These are phyloP conservation scores for Pseudoturritis turrita DNA, from an alignment of 345 rosid genomes.

Conservation along the genomic window DNA sequence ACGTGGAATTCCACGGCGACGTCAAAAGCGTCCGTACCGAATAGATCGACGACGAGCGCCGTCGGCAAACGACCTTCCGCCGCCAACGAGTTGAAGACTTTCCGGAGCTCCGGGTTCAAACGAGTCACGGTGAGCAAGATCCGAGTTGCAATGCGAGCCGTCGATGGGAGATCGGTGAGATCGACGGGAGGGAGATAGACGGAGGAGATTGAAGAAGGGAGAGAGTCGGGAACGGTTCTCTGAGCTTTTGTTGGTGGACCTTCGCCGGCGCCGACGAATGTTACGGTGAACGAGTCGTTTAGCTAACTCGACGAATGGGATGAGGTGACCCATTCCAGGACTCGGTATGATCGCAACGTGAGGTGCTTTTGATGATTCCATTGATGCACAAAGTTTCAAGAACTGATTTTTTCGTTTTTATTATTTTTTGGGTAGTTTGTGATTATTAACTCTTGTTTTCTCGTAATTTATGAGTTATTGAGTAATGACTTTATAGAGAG, in stretches of 20 bases:
- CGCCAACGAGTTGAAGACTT: constrained; percentile 26
- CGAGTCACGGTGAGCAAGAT: constrained; percentile 48
- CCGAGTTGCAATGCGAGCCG: constrained; percentile 37
- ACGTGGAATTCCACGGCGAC: constrained; percentile 51
- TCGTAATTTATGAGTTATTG: constrained; percentile 11
- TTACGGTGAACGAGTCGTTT: constrained; percentile 45
- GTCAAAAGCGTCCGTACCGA: constrained; percentile 67
- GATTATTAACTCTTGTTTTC: neutral
- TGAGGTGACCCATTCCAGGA: constrained; percentile 88
- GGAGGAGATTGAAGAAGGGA: constrained; percentile 44
- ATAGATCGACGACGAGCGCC: constrained; percentile 55
- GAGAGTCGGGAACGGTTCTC: constrained; percentile 39
- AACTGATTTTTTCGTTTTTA: neutral
- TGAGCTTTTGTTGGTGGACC: constrained; percentile 54
- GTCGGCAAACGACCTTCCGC: constrained; percentile 27
- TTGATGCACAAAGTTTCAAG: constrained; percentile 24
- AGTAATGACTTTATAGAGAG: constrained; percentile 24
- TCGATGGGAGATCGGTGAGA: constrained; percentile 34
- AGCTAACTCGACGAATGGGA: constrained; percentile 64
- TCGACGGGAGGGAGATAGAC: constrained; percentile 49
- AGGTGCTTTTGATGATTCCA: constrained; percentile 33
- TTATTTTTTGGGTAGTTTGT: neutral
- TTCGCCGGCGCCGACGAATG: constrained; percentile 46
- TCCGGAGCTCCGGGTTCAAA: constrained; percentile 48
- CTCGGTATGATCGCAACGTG: constrained; percentile 52